Evolutionary conservation across 2,329 filamentous ascomycete genomes (phyloP).

Genomic region (Alternaria infectoria): DNA sequence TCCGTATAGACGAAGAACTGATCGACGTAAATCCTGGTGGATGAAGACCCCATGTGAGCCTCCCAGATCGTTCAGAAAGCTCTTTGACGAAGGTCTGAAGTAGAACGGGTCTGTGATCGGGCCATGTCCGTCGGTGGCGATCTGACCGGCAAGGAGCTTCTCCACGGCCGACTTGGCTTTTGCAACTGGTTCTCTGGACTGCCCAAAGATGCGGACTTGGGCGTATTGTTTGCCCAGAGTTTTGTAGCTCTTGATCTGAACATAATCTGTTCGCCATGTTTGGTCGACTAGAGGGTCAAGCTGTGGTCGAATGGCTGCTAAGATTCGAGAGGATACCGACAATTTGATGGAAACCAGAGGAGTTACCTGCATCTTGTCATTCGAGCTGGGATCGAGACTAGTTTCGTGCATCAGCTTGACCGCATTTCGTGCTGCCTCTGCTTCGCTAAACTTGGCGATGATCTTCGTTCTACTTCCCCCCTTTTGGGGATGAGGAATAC

Average conservation of each 20-base stretch:
- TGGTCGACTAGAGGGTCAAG: neutral
- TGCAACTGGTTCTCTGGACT: neutral
- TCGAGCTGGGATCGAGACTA: neutral
- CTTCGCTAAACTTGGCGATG: neutral
- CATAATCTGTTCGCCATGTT: neutral
- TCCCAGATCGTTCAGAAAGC: neutral
- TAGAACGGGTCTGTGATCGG: neutral
- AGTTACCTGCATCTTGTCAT: neutral
- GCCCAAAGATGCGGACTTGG: neutral
- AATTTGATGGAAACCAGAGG: neutral
- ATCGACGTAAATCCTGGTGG: neutral
- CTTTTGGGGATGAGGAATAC: neutral
- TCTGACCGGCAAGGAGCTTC: neutral
- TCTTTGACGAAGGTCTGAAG: neutral
- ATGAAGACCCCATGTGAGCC: neutral
- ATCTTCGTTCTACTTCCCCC: neutral
- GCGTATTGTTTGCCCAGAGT: neutral
- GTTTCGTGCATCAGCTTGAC: neutral
- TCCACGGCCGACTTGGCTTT: neutral
- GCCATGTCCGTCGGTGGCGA: neutral
- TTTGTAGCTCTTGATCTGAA: neutral
- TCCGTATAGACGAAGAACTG: neutral
- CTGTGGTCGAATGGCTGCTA: neutral
- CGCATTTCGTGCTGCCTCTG: neutral
- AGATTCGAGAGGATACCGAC: neutral